These are phyloP conservation scores for Elymus sibiricus DNA, from an alignment of 176 grass and related monocot species.

Conservation along the genomic window DNA sequence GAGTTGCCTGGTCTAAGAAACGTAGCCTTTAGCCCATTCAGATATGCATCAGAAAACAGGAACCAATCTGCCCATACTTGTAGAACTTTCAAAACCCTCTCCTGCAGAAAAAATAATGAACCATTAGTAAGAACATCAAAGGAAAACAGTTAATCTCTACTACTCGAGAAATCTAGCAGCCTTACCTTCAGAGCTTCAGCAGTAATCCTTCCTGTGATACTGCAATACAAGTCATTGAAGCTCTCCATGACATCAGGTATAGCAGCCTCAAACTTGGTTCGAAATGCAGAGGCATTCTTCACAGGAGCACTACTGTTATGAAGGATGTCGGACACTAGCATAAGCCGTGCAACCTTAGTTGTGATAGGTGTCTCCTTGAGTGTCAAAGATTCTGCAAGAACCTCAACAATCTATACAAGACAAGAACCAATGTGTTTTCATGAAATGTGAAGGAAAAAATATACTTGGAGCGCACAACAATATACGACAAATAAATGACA, in stretches of 20 bases:
- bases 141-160: constrained; percentile 4
- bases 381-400: constrained; percentile 92
- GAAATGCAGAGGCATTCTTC: constrained; percentile 97
- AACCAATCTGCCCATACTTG: constrained; percentile 99
- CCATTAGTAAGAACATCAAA: constrained; percentile 19
- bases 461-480: not conserved
- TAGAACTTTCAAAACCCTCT: constrained; percentile 94
- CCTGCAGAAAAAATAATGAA: constrained; percentile 52
- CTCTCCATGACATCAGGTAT: constrained; percentile 96
- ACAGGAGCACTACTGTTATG: constrained; percentile 98
- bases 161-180: constrained; percentile 5
- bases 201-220: constrained; percentile 93
- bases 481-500: constrained; percentile 1
- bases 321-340: constrained; percentile 96
- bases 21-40: constrained; percentile 82
- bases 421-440: constrained; percentile 15
- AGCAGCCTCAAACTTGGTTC: constrained; percentile 91
- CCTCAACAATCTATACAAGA: constrained; percentile 85
- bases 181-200: constrained; percentile 97
- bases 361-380: constrained; percentile 92
- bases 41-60: constrained; percentile 94
- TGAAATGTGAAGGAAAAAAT: constrained; percentile 1
- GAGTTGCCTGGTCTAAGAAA: constrained; percentile 90
- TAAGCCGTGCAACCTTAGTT: constrained; percentile 96
- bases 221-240: constrained; percentile 92